These are phyloP conservation scores for Geoglossum cookeanum DNA, from an alignment of 2,329 filamentous ascomycete genomes.

Conservation along the genomic window DNA sequence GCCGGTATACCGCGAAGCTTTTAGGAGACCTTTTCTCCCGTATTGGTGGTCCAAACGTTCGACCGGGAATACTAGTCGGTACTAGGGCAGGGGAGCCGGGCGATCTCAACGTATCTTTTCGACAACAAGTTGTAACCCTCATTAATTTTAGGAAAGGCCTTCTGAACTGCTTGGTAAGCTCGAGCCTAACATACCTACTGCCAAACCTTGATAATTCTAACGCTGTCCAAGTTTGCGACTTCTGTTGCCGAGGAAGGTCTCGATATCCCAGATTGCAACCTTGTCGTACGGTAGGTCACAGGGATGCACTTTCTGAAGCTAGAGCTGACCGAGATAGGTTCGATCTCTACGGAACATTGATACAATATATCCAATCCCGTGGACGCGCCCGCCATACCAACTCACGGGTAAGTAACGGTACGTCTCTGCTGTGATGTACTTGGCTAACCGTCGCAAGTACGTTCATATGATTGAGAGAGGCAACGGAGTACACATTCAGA, in stretches of 20 bases:
- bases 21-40: conserved; percentile 46
- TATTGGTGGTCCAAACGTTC: conserved; percentile 39
- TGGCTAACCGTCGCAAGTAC: conserved; percentile 28
- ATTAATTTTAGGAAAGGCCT: conserved; percentile 40
- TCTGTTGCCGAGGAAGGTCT: conserved; percentile 47
- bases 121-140: conserved; percentile 55
- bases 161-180: conserved; percentile 32
- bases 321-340: conserved; percentile 33
- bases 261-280: conserved; percentile 46
- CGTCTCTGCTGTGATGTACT: background rate
- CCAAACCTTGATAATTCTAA: conserved; percentile 6
- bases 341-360: conserved; percentile 74
- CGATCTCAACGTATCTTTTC: conserved; percentile 46
- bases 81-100: conserved; percentile 29
- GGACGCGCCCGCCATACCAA: conserved; percentile 62
- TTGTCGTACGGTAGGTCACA: conserved; percentile 30
- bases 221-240: conserved; percentile 32
- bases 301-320: background rate
- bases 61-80: conserved; percentile 45
- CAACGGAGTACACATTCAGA: conserved; percentile 40
- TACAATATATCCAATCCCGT: conserved; percentile 85
- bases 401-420: conserved; percentile 33
- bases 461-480: conserved; percentile 62
- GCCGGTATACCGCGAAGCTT: conserved; percentile 57
- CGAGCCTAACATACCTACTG: background rate